Conservation (phyloP, 768 basidiomycete species). For the Piloderma croceum region DNA sequence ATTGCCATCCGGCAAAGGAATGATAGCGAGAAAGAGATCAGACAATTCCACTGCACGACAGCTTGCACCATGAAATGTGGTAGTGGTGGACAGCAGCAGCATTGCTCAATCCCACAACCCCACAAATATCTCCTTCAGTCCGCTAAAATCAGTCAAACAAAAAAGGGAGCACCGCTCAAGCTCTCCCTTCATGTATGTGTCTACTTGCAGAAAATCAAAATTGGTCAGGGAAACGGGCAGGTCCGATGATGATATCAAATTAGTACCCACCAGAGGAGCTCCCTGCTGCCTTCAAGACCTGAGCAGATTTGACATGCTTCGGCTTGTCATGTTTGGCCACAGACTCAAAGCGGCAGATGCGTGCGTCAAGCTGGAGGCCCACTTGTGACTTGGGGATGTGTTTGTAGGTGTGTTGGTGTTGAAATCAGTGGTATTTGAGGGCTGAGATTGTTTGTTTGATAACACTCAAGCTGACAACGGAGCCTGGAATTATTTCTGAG, state of each 20-base stretch:
- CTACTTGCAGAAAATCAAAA: neutral
- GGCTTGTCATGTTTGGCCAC: slow-evolving; percentile 9
- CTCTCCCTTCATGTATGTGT: neutral
- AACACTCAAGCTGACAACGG: slow-evolving; percentile 1
- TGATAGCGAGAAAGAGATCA: slow-evolving; percentile 15
- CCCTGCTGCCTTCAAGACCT: slow-evolving; percentile 11
- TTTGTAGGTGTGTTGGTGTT: slow-evolving; percentile 8
- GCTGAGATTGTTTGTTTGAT: slow-evolving; percentile 8
- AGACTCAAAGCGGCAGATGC: slow-evolving; percentile 8
- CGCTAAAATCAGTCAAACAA: neutral
- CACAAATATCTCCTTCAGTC: neutral
- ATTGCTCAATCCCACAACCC: slow-evolving; percentile 26
- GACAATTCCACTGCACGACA: slow-evolving; percentile 19
- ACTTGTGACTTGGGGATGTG: slow-evolving; percentile 2
- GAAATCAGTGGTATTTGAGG: slow-evolving; percentile 4
- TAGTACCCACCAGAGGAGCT: slow-evolving; percentile 6
- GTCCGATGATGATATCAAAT: neutral
- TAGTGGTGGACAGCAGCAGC: slow-evolving; percentile 22
- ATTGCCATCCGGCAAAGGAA: slow-evolving; percentile 15
- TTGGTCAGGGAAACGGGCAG: neutral
- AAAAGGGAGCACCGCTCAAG: neutral
- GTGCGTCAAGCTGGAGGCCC: slow-evolving; percentile 4
- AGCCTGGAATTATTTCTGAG: neutral
- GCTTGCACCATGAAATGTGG: slow-evolving; percentile 28
- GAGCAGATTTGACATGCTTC: slow-evolving; percentile 5